Evolutionary conservation across 1,284 basidiomycete genomes (phyloP), one percentile per base, ranked within the genome.

Genomic region (Takashimella tepidaria): DNA sequence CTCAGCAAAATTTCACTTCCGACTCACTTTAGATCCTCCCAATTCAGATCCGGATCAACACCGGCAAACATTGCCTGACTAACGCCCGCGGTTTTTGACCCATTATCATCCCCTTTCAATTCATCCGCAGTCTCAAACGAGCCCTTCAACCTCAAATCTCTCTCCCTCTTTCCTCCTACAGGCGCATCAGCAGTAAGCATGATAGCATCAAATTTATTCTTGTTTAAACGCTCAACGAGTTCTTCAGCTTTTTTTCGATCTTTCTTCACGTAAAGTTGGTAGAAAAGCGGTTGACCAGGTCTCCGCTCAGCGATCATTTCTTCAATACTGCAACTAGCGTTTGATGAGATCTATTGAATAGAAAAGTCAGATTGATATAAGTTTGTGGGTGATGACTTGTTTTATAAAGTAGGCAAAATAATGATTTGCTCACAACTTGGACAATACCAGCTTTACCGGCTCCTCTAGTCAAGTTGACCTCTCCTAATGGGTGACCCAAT

Each of bases 111-210:
- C 41, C 60, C 58, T 59, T 71, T 71, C 24, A 55, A 49, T 11
- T 62, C 68, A 3, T 65, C 68, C 4, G 74, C 69, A n/a, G 64
- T 66, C 51, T 73, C 69, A 49, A 72, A 72, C 24, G 68, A 67
- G 46, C 67, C 74, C 63, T 73, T 76, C 26, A 68, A 57, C 21
- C 80, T 66, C 65, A 79, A 71, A 64, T 96, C 92, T 45, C 83
- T 76, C 74, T 96, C 92, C 41, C 92, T 81, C 67, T 92, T 92
- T 12, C 91, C 88, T 5, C 88, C 82, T 6, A 89, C 84, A 4
- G 89, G 80, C 5, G 91, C 90, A 76, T 96, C 92, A 3, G 93
- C 92, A 0, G 92, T 96, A 44, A 96, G 76, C 73, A 91, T 89
- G 51, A 97, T 88, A 1, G 89, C 91, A 55, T 75, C 64, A 52